Percentiles rank a stretch among this genome's conserved stretches.
Conservation (phyloP, 2,329 filamentous ascomycete genomes). For the Periconia macrospinosa region DNA sequence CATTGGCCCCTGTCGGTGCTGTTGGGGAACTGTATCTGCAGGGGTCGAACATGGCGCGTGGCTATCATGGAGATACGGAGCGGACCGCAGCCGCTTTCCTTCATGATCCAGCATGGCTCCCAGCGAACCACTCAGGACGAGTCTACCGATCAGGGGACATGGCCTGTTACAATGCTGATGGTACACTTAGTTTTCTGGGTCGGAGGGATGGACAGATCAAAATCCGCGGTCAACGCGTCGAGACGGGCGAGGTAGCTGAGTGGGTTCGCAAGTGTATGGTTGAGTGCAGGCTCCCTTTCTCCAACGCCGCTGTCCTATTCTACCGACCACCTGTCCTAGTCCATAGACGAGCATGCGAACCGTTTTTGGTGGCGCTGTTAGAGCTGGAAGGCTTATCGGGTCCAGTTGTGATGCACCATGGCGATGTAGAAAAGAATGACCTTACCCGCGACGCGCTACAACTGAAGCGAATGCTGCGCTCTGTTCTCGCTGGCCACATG, state of each 20-base stretch:
- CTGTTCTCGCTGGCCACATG: too few relatives aligned
- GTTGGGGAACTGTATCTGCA: constrained; percentile 57
- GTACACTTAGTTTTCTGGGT: neutral
- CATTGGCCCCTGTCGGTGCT: constrained; percentile 23
- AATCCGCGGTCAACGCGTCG: constrained; percentile 13
- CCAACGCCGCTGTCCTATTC: neutral
- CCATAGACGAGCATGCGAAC: too few relatives aligned
- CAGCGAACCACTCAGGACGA: neutral
- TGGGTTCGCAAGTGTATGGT: neutral
- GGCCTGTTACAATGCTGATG: neutral
- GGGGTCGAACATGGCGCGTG: constrained; percentile 46
- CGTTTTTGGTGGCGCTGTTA: too few relatives aligned
- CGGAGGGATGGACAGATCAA: constrained; percentile 13
- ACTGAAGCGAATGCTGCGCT: too few relatives aligned
- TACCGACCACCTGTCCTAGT: neutral
- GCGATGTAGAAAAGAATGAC: too few relatives aligned
- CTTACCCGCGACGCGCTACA: too few relatives aligned
- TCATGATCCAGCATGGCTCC: constrained; percentile 4
- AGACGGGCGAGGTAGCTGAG: constrained; percentile 19
- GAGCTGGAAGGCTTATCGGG: too few relatives aligned
- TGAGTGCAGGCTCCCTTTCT: neutral
- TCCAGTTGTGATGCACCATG: too few relatives aligned
- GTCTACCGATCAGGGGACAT: constrained; percentile 3
- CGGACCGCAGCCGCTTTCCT: constrained; percentile 9
- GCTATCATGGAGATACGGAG: constrained; percentile 10